These are phyloP conservation scores for Crocinoboletus sp. DNA, from an alignment of 1,284 basidiomycete species.

Conservation along the genomic window DNA sequence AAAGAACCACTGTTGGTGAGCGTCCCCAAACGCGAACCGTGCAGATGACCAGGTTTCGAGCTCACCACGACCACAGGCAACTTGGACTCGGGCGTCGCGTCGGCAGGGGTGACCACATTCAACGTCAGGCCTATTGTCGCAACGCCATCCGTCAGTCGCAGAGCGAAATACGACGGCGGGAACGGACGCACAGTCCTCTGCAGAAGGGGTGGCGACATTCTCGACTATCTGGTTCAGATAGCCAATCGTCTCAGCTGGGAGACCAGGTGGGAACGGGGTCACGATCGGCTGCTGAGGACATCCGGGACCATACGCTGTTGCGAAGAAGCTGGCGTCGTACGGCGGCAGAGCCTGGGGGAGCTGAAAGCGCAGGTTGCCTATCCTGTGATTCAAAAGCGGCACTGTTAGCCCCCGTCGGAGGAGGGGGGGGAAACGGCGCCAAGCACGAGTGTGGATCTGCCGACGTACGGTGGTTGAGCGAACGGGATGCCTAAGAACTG, in stretches of 20 bases:
- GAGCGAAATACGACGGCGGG: neutral
- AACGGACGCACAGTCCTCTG: conserved; percentile 27
- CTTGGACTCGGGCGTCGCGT: conserved; percentile 16
- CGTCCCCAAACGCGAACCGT: too few species aligned
- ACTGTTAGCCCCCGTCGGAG: too few species aligned
- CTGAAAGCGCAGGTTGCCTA: conserved; percentile 32
- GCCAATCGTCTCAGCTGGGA: conserved; percentile 6
- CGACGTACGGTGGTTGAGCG: conserved; percentile 35
- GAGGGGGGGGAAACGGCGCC: too few species aligned
- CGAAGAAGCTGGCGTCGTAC: conserved; percentile 30
- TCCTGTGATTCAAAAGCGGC: too few species aligned
- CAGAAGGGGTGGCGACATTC: neutral
- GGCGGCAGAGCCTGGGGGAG: conserved; percentile 31
- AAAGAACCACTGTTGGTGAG: conserved; percentile 19
- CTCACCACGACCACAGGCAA: conserved; percentile 42
- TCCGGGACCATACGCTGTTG: conserved; percentile 28
- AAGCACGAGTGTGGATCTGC: neutral
- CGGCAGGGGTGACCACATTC: conserved; percentile 38
- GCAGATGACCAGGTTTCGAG: too few species aligned
- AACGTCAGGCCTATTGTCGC: conserved; percentile 45
- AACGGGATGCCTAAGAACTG: conserved; percentile 32
- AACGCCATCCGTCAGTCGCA: too few species aligned
- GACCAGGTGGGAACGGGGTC: neutral
- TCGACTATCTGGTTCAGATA: conserved; percentile 3
- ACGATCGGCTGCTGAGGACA: conserved; percentile 35